Percentiles rank a stretch among this genome's conserved stretches.
These are phyloP conservation scores for Kodamaea jinghongensis DNA, from an alignment of 805 yeast species.

Conservation along the genomic window DNA sequence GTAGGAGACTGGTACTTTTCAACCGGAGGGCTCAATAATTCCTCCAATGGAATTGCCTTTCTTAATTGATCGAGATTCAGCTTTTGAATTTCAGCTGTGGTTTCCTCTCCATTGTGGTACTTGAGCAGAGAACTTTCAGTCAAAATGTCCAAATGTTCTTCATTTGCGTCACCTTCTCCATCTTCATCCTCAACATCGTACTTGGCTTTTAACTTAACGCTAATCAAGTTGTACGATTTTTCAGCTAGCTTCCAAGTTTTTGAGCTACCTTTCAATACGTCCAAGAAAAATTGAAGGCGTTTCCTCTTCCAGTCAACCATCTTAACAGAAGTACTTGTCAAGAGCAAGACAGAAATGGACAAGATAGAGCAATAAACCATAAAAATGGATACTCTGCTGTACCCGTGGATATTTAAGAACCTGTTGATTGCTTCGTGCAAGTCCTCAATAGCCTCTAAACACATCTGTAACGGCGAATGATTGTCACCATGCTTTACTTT, in stretches of 20 bases:
- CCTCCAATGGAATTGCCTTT: background rate
- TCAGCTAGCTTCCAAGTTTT: conserved; percentile 48
- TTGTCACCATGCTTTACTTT: conserved; percentile 11
- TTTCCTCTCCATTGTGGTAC: background rate
- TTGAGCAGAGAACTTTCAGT: too few relatives aligned
- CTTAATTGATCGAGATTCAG: background rate
- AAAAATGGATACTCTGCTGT: conserved; percentile 42
- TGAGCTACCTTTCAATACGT: conserved; percentile 39
- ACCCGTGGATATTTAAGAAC: conserved; percentile 40
- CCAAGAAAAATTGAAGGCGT: conserved; percentile 38
- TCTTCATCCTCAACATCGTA: conserved; percentile 10
- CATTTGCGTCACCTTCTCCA: background rate
- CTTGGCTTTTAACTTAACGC: conserved; percentile 27
- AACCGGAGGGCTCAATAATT: background rate
- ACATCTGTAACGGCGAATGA: conserved; percentile 33
- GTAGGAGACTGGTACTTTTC: background rate
- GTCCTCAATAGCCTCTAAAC: conserved; percentile 42
- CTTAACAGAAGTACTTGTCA: conserved; percentile 29
- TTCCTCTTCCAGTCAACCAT: conserved; percentile 24
- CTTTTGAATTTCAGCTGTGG: background rate
- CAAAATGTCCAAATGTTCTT: background rate
- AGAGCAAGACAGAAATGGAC: conserved; percentile 41
- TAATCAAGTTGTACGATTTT: conserved; percentile 42
- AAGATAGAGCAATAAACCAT: conserved; percentile 48
- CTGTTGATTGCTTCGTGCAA: conserved; percentile 36